A percentile compares a stretch with the other conserved stretches of the same genome.
Evolutionary conservation across 805 yeast species (phyloP).

Genomic region (Candida lessepsii): DNA sequence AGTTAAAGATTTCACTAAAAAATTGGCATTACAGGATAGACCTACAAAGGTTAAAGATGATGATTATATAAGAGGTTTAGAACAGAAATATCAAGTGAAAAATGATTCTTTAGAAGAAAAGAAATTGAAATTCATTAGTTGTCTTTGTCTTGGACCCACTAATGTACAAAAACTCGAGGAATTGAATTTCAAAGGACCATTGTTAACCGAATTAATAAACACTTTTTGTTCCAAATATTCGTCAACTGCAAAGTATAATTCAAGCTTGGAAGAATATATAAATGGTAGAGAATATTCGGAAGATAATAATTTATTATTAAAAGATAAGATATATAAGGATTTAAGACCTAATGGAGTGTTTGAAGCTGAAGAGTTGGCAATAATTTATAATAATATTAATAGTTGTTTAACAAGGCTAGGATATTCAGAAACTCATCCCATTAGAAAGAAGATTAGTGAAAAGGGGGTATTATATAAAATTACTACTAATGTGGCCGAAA

Average conservation of each 20-base stretch:
- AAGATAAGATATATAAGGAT: slow-evolving; percentile 43
- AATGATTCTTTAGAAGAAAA: slow-evolving; percentile 10
- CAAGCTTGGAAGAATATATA: slow-evolving; percentile 31
- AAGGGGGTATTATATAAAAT: background rate
- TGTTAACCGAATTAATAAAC: slow-evolving; percentile 20
- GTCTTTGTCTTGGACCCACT: slow-evolving; percentile 50
- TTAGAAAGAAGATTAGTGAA: slow-evolving; percentile 31
- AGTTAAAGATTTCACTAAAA: slow-evolving; percentile 1
- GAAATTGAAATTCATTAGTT: slow-evolving; percentile 36
- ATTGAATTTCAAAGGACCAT: slow-evolving; percentile 2
- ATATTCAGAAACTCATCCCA: slow-evolving; percentile 43
- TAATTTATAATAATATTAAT: slow-evolving; percentile 33
- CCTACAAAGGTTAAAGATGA: slow-evolving; percentile 10
- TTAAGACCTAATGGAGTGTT: slow-evolving; percentile 25
- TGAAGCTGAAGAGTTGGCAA: slow-evolving; percentile 25
- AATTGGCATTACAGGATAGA: background rate
- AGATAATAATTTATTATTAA: slow-evolving; percentile 24
- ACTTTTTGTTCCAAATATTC: slow-evolving; percentile 19
- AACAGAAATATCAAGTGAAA: slow-evolving; percentile 9
- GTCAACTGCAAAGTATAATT: slow-evolving; percentile 32
- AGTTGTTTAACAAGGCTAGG: slow-evolving; percentile 42
- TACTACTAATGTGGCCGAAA: too few relatives aligned
- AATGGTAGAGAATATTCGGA: slow-evolving; percentile 4
- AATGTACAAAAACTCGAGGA: slow-evolving; percentile 17
- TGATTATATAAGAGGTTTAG: slow-evolving; percentile 1